phyloP scores from a whole-genome alignment of 495 filamentous ascomycete genomes.

The Xylaria scruposa region DNA sequence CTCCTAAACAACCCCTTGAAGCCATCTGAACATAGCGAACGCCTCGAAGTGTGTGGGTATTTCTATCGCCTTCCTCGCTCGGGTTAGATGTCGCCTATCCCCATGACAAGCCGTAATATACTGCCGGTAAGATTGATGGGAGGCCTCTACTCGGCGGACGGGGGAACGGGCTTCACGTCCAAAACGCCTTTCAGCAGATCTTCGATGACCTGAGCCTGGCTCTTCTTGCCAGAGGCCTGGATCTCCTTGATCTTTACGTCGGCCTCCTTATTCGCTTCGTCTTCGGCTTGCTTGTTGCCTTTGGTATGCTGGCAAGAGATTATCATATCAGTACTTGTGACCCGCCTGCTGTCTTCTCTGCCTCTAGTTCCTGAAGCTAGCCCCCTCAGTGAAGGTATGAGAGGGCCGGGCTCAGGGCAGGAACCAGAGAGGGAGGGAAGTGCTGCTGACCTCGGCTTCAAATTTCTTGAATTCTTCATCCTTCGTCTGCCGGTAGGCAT shows the following conservation, averaged over 20 bases:
- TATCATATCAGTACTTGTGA: conserved; percentile 6
- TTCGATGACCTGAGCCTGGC: conserved; percentile 77
- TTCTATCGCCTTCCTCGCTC: neutral
- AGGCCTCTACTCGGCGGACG: conserved; percentile 34
- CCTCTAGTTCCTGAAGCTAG: neutral
- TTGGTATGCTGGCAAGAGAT: conserved; percentile 69
- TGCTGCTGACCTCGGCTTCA: conserved; percentile 76
- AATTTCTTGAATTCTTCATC: conserved; percentile 96
- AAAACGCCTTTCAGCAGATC: conserved; percentile 80
- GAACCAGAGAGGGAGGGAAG: neutral
- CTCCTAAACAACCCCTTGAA: neutral
- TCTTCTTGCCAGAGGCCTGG: conserved; percentile 76
- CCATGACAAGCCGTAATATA: neutral
- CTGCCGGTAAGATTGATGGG: neutral
- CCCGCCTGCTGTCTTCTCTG: neutral
- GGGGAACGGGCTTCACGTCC: conserved; percentile 75
- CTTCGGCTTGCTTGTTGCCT: conserved; percentile 86
- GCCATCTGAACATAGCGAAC: neutral
- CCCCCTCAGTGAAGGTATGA: neutral
- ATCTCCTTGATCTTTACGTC: conserved; percentile 84
- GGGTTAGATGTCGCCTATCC: neutral
- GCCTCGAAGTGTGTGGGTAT: neutral
- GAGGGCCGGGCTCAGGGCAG: neutral
- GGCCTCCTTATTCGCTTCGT: conserved; percentile 83
- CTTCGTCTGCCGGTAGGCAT: conserved; percentile 88